These are phyloP conservation scores for Lichtheimia ramosa DNA, from an alignment of 371 early-diverging fungal genomes.

Conservation along the genomic window DNA sequence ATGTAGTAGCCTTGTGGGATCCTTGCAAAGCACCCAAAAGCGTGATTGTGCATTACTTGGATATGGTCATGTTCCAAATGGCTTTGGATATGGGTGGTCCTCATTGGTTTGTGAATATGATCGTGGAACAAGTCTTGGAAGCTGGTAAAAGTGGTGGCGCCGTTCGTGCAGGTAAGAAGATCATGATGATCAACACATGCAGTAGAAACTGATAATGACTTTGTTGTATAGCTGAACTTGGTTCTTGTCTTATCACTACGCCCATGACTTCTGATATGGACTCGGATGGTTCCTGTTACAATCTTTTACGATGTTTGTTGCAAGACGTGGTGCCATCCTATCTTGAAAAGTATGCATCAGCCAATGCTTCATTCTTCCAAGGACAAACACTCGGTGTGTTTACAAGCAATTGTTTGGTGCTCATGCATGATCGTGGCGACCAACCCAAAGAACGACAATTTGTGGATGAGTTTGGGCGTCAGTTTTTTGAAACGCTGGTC, in stretches of 20 bases:
- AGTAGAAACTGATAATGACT: too few relatives aligned
- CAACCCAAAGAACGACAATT: slow-evolving; percentile 4
- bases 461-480: slow-evolving; percentile 23
- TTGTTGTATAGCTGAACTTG: slow-evolving; percentile 39
- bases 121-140: slow-evolving; percentile 45
- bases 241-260: slow-evolving; percentile 44
- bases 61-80: slow-evolving; percentile 48
- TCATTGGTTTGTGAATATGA: slow-evolving; percentile 49
- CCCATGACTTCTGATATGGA: slow-evolving; percentile 30
- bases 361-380: slow-evolving; percentile 46
- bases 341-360: slow-evolving; percentile 20
- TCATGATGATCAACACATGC: too few relatives aligned
- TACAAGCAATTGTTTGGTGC: slow-evolving; percentile 43
- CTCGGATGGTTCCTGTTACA: slow-evolving; percentile 22
- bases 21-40: slow-evolving; percentile 18
- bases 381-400: slow-evolving; percentile 57
- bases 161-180: slow-evolving; percentile 44
- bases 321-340: slow-evolving; percentile 35
- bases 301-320: slow-evolving; percentile 37
- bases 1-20: slow-evolving; percentile 33
- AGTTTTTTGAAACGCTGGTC: slow-evolving; percentile 34
- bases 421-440: slow-evolving; percentile 31
- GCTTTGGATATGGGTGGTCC: slow-evolving; percentile 46
- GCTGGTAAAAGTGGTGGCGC: slow-evolving; percentile 54
- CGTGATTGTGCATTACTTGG: slow-evolving; percentile 41